Evolutionary conservation across 2,329 filamentous ascomycete genomes (phyloP), one percentile per base, ranked within the genome.

Genomic region (Apiospora hydei): DNA sequence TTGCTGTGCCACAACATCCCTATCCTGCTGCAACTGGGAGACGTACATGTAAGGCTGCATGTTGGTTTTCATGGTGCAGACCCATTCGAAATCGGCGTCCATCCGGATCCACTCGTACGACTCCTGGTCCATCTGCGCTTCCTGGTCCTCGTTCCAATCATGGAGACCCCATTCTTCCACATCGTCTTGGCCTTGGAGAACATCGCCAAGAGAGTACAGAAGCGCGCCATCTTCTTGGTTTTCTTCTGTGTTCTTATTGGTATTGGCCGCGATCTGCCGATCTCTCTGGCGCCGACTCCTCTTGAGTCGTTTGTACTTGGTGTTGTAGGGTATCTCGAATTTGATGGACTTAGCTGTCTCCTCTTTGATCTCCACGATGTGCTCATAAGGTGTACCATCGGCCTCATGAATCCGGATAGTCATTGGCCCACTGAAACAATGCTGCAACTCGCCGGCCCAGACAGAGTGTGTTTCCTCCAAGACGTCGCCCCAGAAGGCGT

Each of bases 41-140:
- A 98, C 91, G 80, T 96, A 98, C 97, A 99, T 99, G 86, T 98
- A 98, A 5, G 94, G 90, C 66, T 94, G 94, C 88, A 98, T 94
- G 74, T 92, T 92, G 14, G 88, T 86, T 73, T 92, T 91, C 82
- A 97, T 93, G 76, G 92, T 92, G 82, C 93, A 96, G 72, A 98
- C 92, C 96, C 96, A 99, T 81, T 99, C 96, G 76, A 98, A 98
- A 82, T 99, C 97, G 21, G 96, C 95, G 81, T 99, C 96, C 84
- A 98, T 93, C 26, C 96, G 92, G 77, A 99, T 97, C 96, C 97
- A 99, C 81, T 99, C 96, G 78, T 98, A 99, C 0, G 94, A 97
- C 80, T 99, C 96, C 75, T 95, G 91, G 71, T 96, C 94, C 95
- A 99, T 98, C 78, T 91, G 91, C 47, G 92, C 89, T 82, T 98